Evolutionary conservation across 2,329 filamentous ascomycete genomes (phyloP).

Genomic region (Periconia sp.): DNA sequence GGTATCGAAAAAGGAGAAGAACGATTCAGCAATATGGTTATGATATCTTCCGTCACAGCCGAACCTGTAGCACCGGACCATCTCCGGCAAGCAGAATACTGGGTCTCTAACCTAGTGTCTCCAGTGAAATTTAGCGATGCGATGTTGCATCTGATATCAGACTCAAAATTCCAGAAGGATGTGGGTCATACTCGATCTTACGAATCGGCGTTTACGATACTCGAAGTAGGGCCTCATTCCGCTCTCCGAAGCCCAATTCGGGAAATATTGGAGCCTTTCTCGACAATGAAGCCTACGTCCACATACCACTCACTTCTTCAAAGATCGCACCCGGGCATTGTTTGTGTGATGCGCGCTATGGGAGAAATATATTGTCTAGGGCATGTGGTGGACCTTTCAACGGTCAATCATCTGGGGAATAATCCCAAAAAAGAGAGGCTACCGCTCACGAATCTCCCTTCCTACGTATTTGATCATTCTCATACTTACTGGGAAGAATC

Average conservation of each 20-base stretch:
- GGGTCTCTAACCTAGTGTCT: conserved; percentile 40
- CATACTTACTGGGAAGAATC: conserved; percentile 19
- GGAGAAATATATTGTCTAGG: background rate
- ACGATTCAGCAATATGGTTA: background rate
- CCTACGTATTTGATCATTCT: conserved; percentile 29
- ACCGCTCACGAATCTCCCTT: background rate
- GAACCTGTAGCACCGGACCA: background rate
- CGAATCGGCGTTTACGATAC: too few species aligned
- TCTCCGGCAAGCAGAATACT: conserved; percentile 18
- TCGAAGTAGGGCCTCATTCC: too few species aligned
- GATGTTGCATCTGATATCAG: background rate
- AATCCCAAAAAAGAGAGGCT: too few species aligned
- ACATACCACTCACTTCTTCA: too few species aligned
- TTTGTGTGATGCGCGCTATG: too few species aligned
- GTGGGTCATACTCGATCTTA: too few species aligned
- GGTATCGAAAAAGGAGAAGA: background rate
- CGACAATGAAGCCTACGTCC: too few species aligned
- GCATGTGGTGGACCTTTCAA: conserved; percentile 12
- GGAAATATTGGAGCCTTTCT: too few species aligned
- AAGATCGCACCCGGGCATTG: too few species aligned
- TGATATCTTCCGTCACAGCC: conserved; percentile 3
- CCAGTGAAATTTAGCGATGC: conserved; percentile 32
- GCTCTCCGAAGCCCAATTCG: too few species aligned
- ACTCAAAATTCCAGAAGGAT: background rate
- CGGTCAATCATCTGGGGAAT: too few species aligned